Base-by-base conservation (phyloP, 768 basidiomycete genomes). In the Gymnopilus dilepis region DNA sequence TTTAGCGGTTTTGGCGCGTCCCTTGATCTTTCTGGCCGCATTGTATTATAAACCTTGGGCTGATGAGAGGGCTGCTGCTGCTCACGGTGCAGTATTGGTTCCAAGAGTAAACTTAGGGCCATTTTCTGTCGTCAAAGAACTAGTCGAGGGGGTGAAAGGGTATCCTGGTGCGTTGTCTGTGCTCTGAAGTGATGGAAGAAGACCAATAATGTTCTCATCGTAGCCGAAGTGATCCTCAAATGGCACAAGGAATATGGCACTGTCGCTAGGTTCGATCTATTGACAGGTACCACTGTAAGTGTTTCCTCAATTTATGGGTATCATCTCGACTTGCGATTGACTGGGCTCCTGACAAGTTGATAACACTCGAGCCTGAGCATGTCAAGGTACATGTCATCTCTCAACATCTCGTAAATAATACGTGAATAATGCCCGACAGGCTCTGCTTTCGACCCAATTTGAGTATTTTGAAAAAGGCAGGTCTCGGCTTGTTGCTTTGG, bases 401-500 rank as follows among this genome's bases (percentile, higher is more conserved):
- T 42, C 15, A 31, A 1, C 30, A 13, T 24, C 19, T 2, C 42
- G 19, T 19, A 21, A 6, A 9, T 15, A 9, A 13, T 1, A 21
- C 37, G 43, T 53, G 6, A 21, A 50, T 51, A 3, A 42, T n/a
- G 21, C n/a, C 9, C 24, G 41, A 19, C 28, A 78, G 75, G 77
- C 80, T 6, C 73, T 86, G 22, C 76, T 86, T 5, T 76, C 84
- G 1, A 82, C 81, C 3, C 76, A 84, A 58, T 84, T 84, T 47
- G 77, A 80, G 15, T 70, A 70, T 19, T 84, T 81, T 52, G 79
- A 74, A 6, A 84, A 84, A 74, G 81, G 81, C 73, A 48, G 33
- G 60, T 40, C 21, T 11, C 58, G n/a, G n/a, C n/a, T n/a, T n/a
- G n/a, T n/a, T n/a, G n/a, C n/a, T n/a, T n/a, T n/a, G n/a, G n/a